Base-by-base conservation (phyloP, 169 alveolate genomes). In the Cryptosporidium parvum region DNA sequence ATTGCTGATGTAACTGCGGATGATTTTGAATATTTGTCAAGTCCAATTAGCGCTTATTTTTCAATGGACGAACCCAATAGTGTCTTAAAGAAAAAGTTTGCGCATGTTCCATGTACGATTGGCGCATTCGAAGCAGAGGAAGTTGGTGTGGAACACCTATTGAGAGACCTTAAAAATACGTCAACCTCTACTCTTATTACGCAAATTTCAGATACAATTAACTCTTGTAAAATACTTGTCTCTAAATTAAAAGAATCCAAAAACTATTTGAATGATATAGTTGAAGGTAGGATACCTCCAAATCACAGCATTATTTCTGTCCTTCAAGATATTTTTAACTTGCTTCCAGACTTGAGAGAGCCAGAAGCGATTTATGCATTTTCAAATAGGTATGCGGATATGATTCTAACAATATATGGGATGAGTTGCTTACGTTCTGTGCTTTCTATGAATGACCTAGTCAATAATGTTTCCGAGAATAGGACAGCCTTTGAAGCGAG, bases 41-140 rank as follows among this genome's bases (percentile, higher is more conserved):
- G 93, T 31, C 99, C 99, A 3, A 97, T 98, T 26, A 97, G 96
- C 92, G 98, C 99, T 2, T 98, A 97, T 85, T 86, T 92, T 62
- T 94, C 99, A 61, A 93, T 96, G 56, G 99, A 97, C 91, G 99
- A 97, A 91, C 98, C 99, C 18, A 95, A 97, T 37, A 95, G 94
- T 70, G 97, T 94, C 75, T 95, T 98, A 65, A 94, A 97, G 52
- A 94, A 97, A 86, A 96, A 97, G 51, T 98, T 98, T 87, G 96
- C 96, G 23, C 98, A 97, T 86, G 94, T 96, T 33, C 97, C 98
- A 12, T 94, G 97, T 16, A 93, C 97, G 23, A 97, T 98, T 92
- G 99, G 98, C 51, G 99, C 99, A n/a, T 94, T 96, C 53, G 99
- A 98, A 91, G 99, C 99, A 10, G 99, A 98, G 91, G 98, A 98